Conservation (phyloP, 768 basidiomycete species). For the Megacollybia marginata region DNA sequence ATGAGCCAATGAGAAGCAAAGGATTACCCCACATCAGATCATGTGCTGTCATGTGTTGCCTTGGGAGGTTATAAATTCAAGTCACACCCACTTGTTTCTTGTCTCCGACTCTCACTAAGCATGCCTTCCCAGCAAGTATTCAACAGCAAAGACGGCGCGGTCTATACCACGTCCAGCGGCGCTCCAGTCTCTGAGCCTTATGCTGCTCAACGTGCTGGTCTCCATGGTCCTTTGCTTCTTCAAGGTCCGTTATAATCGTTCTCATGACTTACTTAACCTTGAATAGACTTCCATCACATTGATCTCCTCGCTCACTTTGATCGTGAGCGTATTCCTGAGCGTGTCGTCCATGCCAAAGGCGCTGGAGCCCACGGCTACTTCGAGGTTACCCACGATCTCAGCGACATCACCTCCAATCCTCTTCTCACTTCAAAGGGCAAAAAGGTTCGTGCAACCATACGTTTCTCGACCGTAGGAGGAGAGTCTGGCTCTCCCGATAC, state of each 20-base stretch:
- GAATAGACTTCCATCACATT: constrained; percentile 80
- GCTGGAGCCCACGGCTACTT: constrained; percentile 93
- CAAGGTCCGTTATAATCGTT: constrained; percentile 48
- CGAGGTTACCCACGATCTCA: constrained; percentile 79
- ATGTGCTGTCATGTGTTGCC: too few relatives aligned
- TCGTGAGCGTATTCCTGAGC: constrained; percentile 94
- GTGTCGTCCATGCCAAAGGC: constrained; percentile 90
- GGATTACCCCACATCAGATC: too few relatives aligned
- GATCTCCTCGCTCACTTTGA: constrained; percentile 90
- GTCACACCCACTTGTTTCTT: too few relatives aligned
- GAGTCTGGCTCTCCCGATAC: constrained; percentile 85
- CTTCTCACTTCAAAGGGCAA: constrained; percentile 61
- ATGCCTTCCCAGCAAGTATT: constrained; percentile 66
- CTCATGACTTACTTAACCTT: constrained; percentile 7
- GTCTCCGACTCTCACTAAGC: constrained; percentile 7
- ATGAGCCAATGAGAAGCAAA: too few relatives aligned
- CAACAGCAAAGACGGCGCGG: constrained; percentile 43
- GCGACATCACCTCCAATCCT: constrained; percentile 69
- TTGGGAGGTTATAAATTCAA: too few relatives aligned
- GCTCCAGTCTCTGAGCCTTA: constrained; percentile 73
- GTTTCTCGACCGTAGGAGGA: constrained; percentile 94
- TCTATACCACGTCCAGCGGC: constrained; percentile 85
- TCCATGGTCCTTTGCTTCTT: constrained; percentile 75
- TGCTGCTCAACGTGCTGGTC: constrained; percentile 67
- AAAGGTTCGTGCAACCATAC: constrained; percentile 66